Conservation (phyloP, 192 early-diverging fungal species). For the Backusella macrospora region DNA sequence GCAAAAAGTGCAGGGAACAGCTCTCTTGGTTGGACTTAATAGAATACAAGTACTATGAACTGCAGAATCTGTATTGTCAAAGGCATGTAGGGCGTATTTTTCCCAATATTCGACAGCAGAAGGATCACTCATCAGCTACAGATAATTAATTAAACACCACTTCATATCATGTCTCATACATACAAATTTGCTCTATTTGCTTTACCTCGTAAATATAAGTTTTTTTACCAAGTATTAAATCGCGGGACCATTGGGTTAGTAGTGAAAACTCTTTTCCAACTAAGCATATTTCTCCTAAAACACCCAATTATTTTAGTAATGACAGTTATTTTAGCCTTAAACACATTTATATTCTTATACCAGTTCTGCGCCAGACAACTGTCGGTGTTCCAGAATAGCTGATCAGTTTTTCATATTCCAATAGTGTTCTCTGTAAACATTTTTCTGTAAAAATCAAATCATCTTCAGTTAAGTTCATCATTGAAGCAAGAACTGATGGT, state of each 20-base stretch:
- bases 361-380: slow-evolving; percentile 87
- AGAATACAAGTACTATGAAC: slow-evolving; percentile 88
- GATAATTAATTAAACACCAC: neutral
- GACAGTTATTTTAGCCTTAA: too few relatives aligned
- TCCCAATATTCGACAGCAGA: slow-evolving; percentile 96
- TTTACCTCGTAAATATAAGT: slow-evolving; percentile 80
- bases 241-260: slow-evolving; percentile 88
- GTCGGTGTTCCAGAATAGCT: slow-evolving; percentile 93
- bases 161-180: neutral
- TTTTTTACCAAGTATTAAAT: slow-evolving; percentile 77
- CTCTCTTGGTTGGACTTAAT: slow-evolving; percentile 64
- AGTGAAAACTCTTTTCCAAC: slow-evolving; percentile 96
- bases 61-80: slow-evolving; percentile 87
- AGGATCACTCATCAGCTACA: slow-evolving; percentile 85
- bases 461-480: slow-evolving; percentile 92
- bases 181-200: neutral
- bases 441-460: slow-evolving; percentile 96
- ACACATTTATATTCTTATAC: too few relatives aligned
- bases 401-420: slow-evolving; percentile 95
- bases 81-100: slow-evolving; percentile 86
- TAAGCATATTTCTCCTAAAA: slow-evolving; percentile 84
- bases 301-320: too few relatives aligned
- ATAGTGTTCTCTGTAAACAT: slow-evolving; percentile 88
- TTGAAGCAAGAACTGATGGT: slow-evolving; percentile 89
- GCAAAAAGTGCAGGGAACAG: slow-evolving; percentile 88